Evolutionary conservation across 768 basidiomycete genomes (phyloP).

Genomic region (Amanita muscaria): DNA sequence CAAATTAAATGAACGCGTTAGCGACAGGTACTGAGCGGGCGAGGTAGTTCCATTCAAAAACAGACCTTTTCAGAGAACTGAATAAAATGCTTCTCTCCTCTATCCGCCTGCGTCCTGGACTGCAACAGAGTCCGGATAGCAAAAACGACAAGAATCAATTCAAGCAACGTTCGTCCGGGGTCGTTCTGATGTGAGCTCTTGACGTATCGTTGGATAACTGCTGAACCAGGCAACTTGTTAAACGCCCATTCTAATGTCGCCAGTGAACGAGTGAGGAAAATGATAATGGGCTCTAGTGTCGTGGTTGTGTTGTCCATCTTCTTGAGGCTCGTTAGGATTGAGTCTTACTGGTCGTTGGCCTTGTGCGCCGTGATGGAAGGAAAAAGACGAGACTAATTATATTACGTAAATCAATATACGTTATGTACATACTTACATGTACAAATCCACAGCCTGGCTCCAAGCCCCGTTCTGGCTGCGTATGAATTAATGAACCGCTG

Average conservation of each 20-base stretch:
- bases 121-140: slow-evolving; percentile 87
- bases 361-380: too few relatives aligned
- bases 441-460: too few relatives aligned
- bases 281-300: slow-evolving; percentile 43
- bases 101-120: slow-evolving; percentile 80
- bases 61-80: slow-evolving; percentile 82
- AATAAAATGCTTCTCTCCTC: slow-evolving; percentile 81
- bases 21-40: too few relatives aligned
- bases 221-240: slow-evolving; percentile 71
- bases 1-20: neutral
- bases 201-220: slow-evolving; percentile 84
- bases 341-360: too few relatives aligned
- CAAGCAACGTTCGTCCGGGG: slow-evolving; percentile 84
- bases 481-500: too few relatives aligned
- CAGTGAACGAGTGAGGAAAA: slow-evolving; percentile 55
- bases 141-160: slow-evolving; percentile 81
- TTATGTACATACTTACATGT: too few relatives aligned
- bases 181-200: slow-evolving; percentile 94
- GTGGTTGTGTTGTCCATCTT: slow-evolving; percentile 20
- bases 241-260: slow-evolving; percentile 56
- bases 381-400: too few relatives aligned
- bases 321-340: too few relatives aligned
- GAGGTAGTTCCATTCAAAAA: too few relatives aligned
- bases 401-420: too few relatives aligned
- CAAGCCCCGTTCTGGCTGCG: too few relatives aligned